Percentiles rank a stretch among this genome's conserved stretches.
Conservation (phyloP, 2,329 filamentous ascomycete genomes). For the Dactylellina leptospora region DNA sequence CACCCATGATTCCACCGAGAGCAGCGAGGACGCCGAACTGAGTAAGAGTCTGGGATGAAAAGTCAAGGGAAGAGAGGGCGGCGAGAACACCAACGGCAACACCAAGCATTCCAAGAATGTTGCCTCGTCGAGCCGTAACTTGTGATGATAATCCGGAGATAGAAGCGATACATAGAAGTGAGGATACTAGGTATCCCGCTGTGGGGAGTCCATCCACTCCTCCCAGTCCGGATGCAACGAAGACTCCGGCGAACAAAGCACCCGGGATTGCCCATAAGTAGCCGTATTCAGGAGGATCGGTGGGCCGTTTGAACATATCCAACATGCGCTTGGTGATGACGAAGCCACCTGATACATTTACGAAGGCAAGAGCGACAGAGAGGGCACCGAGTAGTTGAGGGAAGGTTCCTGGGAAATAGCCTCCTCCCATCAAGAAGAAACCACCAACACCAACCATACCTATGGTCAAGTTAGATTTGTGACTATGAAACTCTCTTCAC, state of each 20-base stretch:
- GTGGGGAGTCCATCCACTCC: conserved; percentile 85
- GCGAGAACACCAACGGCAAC: conserved; percentile 84
- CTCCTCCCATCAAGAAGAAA: conserved; percentile 86
- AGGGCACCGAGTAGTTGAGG: conserved; percentile 80
- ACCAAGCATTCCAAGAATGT: conserved; percentile 84
- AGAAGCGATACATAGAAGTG: conserved; percentile 82
- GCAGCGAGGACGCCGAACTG: conserved; percentile 82
- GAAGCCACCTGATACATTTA: conserved; percentile 88
- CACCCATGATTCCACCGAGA: conserved; percentile 68
- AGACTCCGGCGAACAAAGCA: conserved; percentile 80
- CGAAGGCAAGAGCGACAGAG: conserved; percentile 84
- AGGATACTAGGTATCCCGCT: conserved; percentile 85
- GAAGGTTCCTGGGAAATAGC: conserved; percentile 77
- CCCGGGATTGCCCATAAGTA: conserved; percentile 86
- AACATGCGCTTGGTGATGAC: conserved; percentile 93
- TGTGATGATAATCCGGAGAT: conserved; percentile 84
- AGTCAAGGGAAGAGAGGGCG: conserved; percentile 81
- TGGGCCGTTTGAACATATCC: conserved; percentile 86
- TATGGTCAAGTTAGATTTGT: conserved; percentile 57
- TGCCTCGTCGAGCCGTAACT: conserved; percentile 81
- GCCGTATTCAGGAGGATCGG: conserved; percentile 85
- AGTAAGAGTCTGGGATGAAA: conserved; percentile 77
- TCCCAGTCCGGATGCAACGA: conserved; percentile 79
- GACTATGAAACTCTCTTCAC: background rate
- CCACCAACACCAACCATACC: conserved; percentile 88